Evolutionary conservation across 768 basidiomycete genomes (phyloP).

Genomic region (Suillus clintonianus): DNA sequence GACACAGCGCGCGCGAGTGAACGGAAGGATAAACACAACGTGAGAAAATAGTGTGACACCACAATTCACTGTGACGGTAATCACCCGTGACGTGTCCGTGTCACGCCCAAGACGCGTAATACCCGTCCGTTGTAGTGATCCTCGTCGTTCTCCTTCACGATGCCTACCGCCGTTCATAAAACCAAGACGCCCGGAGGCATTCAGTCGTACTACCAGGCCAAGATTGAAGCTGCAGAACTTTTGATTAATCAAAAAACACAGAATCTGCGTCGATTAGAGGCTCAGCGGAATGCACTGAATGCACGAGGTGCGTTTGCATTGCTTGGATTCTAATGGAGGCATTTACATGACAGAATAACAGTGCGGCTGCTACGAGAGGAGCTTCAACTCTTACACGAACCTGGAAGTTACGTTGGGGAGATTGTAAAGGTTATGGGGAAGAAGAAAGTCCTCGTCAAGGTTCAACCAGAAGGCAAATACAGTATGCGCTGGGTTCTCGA

Average conservation of each 20-base stretch:
- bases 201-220: constrained; percentile 92
- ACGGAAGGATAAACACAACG: background rate
- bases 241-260: constrained; percentile 96
- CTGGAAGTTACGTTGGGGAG: constrained; percentile 97
- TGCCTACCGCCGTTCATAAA: constrained; percentile 40
- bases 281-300: constrained; percentile 95
- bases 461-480: constrained; percentile 99
- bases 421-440: constrained; percentile 99
- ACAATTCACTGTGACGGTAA: background rate
- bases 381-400: constrained; percentile 89
- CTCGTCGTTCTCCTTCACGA: constrained; percentile 15
- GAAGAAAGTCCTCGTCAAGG: constrained; percentile 97
- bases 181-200: constrained; percentile 60
- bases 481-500: constrained; percentile 56
- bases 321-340: background rate
- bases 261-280: constrained; percentile 92
- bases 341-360: constrained; percentile 29
- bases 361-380: constrained; percentile 91
- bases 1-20: background rate
- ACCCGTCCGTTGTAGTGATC: background rate
- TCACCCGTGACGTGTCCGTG: background rate
- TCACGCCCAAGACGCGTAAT: constrained; percentile 4
- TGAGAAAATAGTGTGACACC: background rate
- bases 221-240: constrained; percentile 92
- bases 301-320: constrained; percentile 68